phyloP scores from a whole-genome alignment of 2,329 filamentous ascomycete species.

The Fusarium sp. region DNA sequence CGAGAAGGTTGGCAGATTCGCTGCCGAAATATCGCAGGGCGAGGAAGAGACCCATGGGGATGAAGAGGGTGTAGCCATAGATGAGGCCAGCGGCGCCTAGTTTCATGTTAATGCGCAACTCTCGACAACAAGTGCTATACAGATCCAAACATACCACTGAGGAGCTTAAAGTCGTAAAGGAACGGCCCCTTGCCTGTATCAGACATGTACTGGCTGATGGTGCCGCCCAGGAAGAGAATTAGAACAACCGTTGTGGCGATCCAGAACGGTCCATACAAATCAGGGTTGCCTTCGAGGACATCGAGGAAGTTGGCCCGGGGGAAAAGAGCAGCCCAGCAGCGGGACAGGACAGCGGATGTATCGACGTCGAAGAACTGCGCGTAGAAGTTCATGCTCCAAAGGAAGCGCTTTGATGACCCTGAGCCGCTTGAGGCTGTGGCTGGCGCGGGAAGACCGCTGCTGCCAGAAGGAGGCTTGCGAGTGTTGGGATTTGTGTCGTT shows the following conservation, averaged over 20 bases:
- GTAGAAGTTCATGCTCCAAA: constrained; percentile 95
- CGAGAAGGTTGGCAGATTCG: constrained; percentile 90
- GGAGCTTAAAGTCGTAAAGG: constrained; percentile 88
- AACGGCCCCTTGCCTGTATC: constrained; percentile 77
- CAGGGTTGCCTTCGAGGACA: constrained; percentile 94
- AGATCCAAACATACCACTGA: constrained; percentile 72
- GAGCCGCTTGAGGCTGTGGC: constrained; percentile 60
- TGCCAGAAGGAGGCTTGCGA: constrained; percentile 58
- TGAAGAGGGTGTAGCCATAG: constrained; percentile 92
- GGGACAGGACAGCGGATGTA: constrained; percentile 85
- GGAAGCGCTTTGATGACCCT: constrained; percentile 78
- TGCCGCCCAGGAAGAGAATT: constrained; percentile 94
- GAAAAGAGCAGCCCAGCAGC: constrained; percentile 89
- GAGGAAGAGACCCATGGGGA: constrained; percentile 87
- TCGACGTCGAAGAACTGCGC: constrained; percentile 99
- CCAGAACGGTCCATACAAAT: constrained; percentile 98
- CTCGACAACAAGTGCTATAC: background rate
- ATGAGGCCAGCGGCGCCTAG: constrained; percentile 86
- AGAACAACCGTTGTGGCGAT: constrained; percentile 97
- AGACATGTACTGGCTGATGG: constrained; percentile 90
- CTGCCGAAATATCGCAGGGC: constrained; percentile 95
- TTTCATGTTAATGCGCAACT: constrained; percentile 17
- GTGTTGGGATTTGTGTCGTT: constrained; percentile 65
- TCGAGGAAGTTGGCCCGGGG: constrained; percentile 96
- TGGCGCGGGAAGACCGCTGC: constrained; percentile 67